Base-by-base conservation (phyloP, 129 eudicot species). In the Smallanthus sonchifolius region DNA sequence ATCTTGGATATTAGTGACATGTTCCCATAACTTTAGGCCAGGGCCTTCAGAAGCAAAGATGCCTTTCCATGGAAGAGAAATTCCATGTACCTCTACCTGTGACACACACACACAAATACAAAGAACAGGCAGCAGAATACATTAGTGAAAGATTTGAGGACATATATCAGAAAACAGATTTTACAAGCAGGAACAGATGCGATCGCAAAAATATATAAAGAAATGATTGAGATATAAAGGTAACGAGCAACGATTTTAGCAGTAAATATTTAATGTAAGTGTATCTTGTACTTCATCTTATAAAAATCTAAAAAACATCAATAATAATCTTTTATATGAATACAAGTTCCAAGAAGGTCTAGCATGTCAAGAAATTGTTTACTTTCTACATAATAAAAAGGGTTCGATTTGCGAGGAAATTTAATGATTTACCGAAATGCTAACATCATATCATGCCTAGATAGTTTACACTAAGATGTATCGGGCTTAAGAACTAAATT, bases 1-100 rank as follows among this genome's bases (percentile, higher is more conserved):
- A 57, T 57, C 77, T 61, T 24, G 78, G 55, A 65, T 36, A 72
- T 73, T 55, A 19, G 54, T 60, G 37, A 70, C 60, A 48, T 54
- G 60, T 75, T 81, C 77, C 65, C 47, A 65, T 55, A 87, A 76
- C 56, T 83, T 80, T 67, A 78, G 54, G 66, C 87, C 87, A 66
- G 34, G 82, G 49, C 85, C 91, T 89, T 89, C 86, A 60, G 75
- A 67, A 51, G 65, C 81, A 73, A 87, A 74, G 19, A 89, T 79
- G 45, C 64, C 84, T 52, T 84, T 87, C 98, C 98, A 92, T 62
- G 98, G 96, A 85, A 92, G 91, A 69, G 89, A 75, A 43, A 87
- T 89, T 70, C 98, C 98, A 80, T 87, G 92, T 60, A 92, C 72
- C 85, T 92, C 98, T 63, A 92, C 85, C 98, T 92, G 88, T 64